These are phyloP conservation scores for Phytophthora rubi DNA, from an alignment of 352 stramenopile species.

Conservation along the genomic window DNA sequence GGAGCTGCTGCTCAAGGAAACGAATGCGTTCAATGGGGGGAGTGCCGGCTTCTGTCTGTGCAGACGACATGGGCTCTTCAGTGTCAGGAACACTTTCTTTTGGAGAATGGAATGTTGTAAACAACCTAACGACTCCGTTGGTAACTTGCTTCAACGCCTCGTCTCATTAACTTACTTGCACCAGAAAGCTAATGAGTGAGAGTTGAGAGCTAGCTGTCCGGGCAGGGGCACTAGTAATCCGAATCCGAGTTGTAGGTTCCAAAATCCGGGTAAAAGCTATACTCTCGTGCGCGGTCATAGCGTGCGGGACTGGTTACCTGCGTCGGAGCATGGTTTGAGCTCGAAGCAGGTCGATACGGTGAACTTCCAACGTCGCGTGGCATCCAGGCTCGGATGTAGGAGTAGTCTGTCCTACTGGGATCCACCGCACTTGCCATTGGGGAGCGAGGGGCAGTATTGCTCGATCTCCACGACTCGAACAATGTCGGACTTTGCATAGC, in stretches of 20 bases:
- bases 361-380: neutral
- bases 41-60: neutral
- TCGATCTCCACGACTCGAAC: no score
- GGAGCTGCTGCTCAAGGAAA: conserved; percentile 10
- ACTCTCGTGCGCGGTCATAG: neutral
- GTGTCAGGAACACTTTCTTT: neutral
- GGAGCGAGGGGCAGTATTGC: no score
- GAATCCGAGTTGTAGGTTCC: conserved; percentile 19
- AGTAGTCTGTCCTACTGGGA: no score
- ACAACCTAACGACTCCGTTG: no score
- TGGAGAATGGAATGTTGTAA: neutral
- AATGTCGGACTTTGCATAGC: no score
- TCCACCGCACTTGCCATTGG: no score
- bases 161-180: no score
- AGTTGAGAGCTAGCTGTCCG: no score
- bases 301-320: neutral
- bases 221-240: conserved; percentile 14
- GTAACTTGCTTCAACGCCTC: no score
- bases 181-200: no score
- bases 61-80: neutral
- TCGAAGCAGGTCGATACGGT: neutral
- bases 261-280: neutral
- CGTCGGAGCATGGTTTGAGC: neutral
- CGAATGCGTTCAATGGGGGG: neutral
- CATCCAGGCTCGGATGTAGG: no score